These are phyloP conservation scores for Madurella mycetomatis DNA, from an alignment of 2,329 filamentous ascomycete species.

Conservation along the genomic window DNA sequence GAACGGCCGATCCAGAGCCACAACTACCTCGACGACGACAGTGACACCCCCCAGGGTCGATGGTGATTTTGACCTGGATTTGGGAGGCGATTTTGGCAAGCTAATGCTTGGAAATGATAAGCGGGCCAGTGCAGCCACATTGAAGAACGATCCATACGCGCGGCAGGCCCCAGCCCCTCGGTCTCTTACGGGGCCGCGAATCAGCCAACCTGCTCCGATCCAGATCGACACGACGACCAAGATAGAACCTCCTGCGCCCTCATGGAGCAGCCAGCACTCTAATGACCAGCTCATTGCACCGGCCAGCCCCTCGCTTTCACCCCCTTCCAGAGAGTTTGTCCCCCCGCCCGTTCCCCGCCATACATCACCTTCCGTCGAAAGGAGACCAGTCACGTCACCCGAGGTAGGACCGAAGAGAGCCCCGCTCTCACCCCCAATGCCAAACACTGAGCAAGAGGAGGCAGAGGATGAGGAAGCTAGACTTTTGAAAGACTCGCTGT, in stretches of 20 bases:
- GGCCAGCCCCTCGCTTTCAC: constrained; percentile 32
- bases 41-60: constrained; percentile 49
- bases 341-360: constrained; percentile 41
- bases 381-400: constrained; percentile 32
- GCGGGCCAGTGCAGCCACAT: constrained; percentile 46
- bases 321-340: constrained; percentile 35
- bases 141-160: constrained; percentile 37
- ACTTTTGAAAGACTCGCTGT: constrained; percentile 49
- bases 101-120: constrained; percentile 56
- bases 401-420: constrained; percentile 32
- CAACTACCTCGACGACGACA: constrained; percentile 53
- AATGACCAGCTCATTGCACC: constrained; percentile 45
- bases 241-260: constrained; percentile 46
- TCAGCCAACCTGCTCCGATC: constrained; percentile 44
- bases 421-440: constrained; percentile 27
- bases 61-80: constrained; percentile 44
- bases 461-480: constrained; percentile 51
- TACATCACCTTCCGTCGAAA: constrained; percentile 28
- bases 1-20: constrained; percentile 44
- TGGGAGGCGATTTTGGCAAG: constrained; percentile 55
- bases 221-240: constrained; percentile 43
- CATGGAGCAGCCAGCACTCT: constrained; percentile 49
- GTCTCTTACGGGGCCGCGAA: constrained; percentile 44
- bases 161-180: constrained; percentile 36
- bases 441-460: constrained; percentile 28